Percentiles rank a stretch among this genome's conserved stretches.
phyloP scores from a whole-genome alignment of 2,329 filamentous ascomycete species.

The Hypoxylon sp. region DNA sequence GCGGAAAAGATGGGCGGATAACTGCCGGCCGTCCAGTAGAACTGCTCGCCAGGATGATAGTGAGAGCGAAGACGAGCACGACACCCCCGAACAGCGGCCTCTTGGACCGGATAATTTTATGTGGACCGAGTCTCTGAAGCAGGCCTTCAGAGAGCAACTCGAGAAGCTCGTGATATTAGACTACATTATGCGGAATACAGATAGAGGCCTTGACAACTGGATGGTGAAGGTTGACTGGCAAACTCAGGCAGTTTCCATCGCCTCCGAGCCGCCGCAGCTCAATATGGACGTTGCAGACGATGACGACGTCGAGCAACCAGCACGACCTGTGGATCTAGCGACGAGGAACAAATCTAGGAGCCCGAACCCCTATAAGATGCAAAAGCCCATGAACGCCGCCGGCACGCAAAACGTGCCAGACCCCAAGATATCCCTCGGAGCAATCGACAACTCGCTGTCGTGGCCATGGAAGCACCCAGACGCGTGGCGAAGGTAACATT shows the following conservation, averaged over 20 bases:
- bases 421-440: slow-evolving; percentile 79
- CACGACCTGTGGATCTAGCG: slow-evolving; percentile 66
- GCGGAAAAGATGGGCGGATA: slow-evolving; percentile 80
- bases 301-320: slow-evolving; percentile 60
- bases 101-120: slow-evolving; percentile 67
- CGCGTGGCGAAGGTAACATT: slow-evolving; percentile 71
- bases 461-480: slow-evolving; percentile 99
- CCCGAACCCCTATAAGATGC: slow-evolving; percentile 72
- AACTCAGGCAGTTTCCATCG: slow-evolving; percentile 81
- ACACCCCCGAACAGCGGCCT: slow-evolving; percentile 46
- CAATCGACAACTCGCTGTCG: slow-evolving; percentile 96
- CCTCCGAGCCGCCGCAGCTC: slow-evolving; percentile 78
- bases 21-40: slow-evolving; percentile 71
- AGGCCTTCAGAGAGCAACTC: slow-evolving; percentile 91
- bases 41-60: slow-evolving; percentile 47
- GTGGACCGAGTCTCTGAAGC: slow-evolving; percentile 89
- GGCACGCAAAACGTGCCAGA: slow-evolving; percentile 55
- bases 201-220: slow-evolving; percentile 97
- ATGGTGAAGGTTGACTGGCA: slow-evolving; percentile 97
- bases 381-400: slow-evolving; percentile 86
- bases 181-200: slow-evolving; percentile 99
- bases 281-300: slow-evolving; percentile 62
- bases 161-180: slow-evolving; percentile 97
- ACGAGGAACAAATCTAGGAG: slow-evolving; percentile 51
- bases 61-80: slow-evolving; percentile 61